Percentiles rank a stretch among this genome's conserved stretches.
Conservation (phyloP, 768 basidiomycete species). For the Coprinopsis marcescibilis region DNA sequence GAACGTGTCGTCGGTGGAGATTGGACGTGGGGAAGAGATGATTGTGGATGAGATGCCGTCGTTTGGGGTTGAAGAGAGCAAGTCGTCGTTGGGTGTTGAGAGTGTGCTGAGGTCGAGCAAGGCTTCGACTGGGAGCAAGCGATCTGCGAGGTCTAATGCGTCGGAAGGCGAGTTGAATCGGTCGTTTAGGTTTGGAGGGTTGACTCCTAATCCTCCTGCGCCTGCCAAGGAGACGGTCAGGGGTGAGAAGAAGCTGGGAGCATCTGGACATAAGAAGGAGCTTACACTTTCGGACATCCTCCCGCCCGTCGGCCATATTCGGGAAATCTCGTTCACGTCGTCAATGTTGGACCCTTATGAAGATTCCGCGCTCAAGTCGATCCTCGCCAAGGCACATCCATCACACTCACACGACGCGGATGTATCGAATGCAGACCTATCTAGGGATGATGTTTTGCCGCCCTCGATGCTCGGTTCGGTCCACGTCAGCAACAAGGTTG, state of each 20-base stretch:
- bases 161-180: constrained; percentile 66
- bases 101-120: neutral
- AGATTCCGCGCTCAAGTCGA: constrained; percentile 49
- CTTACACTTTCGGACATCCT: constrained; percentile 74
- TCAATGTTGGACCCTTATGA: constrained; percentile 40
- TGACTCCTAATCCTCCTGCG: constrained; percentile 18
- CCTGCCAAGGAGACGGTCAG: constrained; percentile 16
- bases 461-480: too few relatives aligned
- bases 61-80: neutral
- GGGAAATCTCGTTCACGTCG: constrained; percentile 38
- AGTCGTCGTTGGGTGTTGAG: neutral
- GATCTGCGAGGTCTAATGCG: constrained; percentile 29
- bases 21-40: too few relatives aligned
- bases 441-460: too few relatives aligned
- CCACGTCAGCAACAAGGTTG: constrained; percentile 27
- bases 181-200: constrained; percentile 72
- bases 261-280: constrained; percentile 18
- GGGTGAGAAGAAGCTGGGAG: neutral
- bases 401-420: constrained; percentile 29
- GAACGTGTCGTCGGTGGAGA: neutral
- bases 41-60: neutral
- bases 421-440: too few relatives aligned
- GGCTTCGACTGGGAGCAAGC: neutral
- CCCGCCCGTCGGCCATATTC: constrained; percentile 51
- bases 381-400: constrained; percentile 42